Percentiles rank a stretch among this genome's conserved stretches.
Evolutionary conservation across 129 eudicot genomes (phyloP).

Genomic region (Apium graveolens): DNA sequence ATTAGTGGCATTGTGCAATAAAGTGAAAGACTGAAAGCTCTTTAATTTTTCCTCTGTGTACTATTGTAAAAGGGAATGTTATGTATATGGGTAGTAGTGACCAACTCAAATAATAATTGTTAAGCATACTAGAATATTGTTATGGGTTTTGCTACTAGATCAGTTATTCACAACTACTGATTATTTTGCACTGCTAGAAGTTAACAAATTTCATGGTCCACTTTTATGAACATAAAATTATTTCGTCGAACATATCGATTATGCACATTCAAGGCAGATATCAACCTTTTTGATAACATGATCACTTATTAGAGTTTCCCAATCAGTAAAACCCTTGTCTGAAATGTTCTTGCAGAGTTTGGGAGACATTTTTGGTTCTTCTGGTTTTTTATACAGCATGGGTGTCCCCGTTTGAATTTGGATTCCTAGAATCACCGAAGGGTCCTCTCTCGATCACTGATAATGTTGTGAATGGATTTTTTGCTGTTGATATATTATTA

Average conservation of each 20-base stretch:
- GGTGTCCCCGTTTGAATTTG: conserved; percentile 55
- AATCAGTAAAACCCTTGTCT: background rate
- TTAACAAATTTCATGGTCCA: too few relatives aligned
- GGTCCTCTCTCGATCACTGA: conserved; percentile 31
- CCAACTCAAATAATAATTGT: background rate
- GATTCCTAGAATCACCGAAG: conserved; percentile 30
- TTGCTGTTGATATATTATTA: conserved; percentile 44
- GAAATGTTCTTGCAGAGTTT: conserved; percentile 26
- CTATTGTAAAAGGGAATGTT: too few relatives aligned
- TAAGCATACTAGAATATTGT: background rate
- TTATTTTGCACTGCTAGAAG: too few relatives aligned
- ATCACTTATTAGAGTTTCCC: background rate
- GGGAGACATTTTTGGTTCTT: conserved; percentile 35
- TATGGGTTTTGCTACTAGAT: too few relatives aligned
- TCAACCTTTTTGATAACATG: background rate
- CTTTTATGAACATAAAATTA: too few relatives aligned
- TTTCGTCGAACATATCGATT: too few relatives aligned
- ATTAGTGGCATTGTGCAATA: too few relatives aligned
- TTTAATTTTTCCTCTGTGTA: too few relatives aligned
- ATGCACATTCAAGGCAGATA: background rate
- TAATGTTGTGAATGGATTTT: conserved; percentile 44
- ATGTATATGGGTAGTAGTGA: too few relatives aligned
- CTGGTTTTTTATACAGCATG: conserved; percentile 59
- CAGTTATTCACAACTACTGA: too few relatives aligned
- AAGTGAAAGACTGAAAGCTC: too few relatives aligned